phyloP scores from a whole-genome alignment of 805 yeast species.

The Torulaspora microellipsoides region DNA sequence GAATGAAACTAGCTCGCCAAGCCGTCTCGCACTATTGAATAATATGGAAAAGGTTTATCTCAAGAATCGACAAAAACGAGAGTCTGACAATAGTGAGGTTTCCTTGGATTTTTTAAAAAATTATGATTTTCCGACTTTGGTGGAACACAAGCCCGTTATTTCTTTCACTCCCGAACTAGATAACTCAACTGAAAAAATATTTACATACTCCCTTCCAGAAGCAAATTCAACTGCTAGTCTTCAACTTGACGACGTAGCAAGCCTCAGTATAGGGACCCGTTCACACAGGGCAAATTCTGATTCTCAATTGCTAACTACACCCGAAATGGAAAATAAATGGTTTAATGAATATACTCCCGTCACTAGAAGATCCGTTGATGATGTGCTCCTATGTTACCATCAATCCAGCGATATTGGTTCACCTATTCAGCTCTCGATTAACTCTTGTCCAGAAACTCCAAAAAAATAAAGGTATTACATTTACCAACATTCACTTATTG shows the following conservation, averaged over 20 bases:
- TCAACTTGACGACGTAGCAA: neutral
- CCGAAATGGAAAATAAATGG: constrained; percentile 22
- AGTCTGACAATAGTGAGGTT: constrained; percentile 19
- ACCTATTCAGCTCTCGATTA: constrained; percentile 6
- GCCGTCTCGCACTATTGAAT: constrained; percentile 13
- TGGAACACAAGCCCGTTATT: constrained; percentile 20
- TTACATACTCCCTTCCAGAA: neutral
- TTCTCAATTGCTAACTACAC: constrained; percentile 20
- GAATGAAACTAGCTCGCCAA: constrained; percentile 13
- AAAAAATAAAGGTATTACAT: no score
- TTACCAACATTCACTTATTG: no score
- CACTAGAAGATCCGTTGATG: constrained; percentile 29
- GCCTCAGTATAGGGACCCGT: neutral
- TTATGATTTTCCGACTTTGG: constrained; percentile 30
- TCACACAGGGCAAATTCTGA: constrained; percentile 19
- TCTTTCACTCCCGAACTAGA: neutral
- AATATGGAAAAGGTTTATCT: constrained; percentile 17
- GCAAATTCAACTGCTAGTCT: neutral
- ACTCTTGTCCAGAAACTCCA: neutral
- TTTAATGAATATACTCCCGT: constrained; percentile 21
- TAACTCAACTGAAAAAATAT: neutral
- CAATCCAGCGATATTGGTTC: constrained; percentile 25
- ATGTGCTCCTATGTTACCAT: constrained; percentile 29
- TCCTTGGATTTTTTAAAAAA: constrained; percentile 28
- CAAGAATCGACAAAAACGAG: constrained; percentile 14